Evolutionary conservation across 2,329 filamentous ascomycete species (phyloP).

Genomic region (Fusarium buxicola): DNA sequence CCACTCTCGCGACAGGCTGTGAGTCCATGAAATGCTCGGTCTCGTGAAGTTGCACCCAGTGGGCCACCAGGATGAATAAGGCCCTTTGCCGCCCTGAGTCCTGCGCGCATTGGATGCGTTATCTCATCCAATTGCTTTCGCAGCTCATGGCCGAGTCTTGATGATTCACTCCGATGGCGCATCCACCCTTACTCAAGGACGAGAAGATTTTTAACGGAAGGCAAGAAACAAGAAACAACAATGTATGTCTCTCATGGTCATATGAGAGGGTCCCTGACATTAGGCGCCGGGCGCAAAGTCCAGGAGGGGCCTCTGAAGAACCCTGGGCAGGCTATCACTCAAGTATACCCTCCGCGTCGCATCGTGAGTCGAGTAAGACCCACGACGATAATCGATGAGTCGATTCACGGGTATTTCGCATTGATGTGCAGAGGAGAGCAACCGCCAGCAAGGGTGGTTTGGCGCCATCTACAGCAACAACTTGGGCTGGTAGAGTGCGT

Average conservation of each 20-base stretch:
- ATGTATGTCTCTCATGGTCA: constrained; percentile 2
- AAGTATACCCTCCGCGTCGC: neutral
- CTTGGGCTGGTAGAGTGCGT: neutral
- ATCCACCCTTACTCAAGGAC: neutral
- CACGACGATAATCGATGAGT: constrained; percentile 2
- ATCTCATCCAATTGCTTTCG: constrained; percentile 7
- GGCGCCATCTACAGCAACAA: constrained; percentile 6
- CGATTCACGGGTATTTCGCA: constrained; percentile 4
- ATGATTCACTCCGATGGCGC: constrained; percentile 4
- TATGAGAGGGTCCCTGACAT: neutral
- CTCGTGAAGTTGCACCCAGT: neutral
- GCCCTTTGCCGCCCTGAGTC: constrained; percentile 2
- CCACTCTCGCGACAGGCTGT: neutral
- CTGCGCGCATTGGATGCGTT: constrained; percentile 6
- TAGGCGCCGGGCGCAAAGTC: constrained; percentile 3
- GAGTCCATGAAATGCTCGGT: neutral
- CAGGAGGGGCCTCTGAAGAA: neutral
- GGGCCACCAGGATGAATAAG: neutral
- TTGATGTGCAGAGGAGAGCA: constrained; percentile 1
- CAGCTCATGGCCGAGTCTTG: neutral
- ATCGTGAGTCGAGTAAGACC: neutral
- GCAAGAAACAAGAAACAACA: constrained; percentile 8
- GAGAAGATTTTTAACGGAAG: neutral
- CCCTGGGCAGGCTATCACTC: constrained; percentile 7
- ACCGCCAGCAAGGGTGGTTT: constrained; percentile 1